Conservation (phyloP, 2,329 filamentous ascomycete genomes). For the Colletotrichum camelliae region DNA sequence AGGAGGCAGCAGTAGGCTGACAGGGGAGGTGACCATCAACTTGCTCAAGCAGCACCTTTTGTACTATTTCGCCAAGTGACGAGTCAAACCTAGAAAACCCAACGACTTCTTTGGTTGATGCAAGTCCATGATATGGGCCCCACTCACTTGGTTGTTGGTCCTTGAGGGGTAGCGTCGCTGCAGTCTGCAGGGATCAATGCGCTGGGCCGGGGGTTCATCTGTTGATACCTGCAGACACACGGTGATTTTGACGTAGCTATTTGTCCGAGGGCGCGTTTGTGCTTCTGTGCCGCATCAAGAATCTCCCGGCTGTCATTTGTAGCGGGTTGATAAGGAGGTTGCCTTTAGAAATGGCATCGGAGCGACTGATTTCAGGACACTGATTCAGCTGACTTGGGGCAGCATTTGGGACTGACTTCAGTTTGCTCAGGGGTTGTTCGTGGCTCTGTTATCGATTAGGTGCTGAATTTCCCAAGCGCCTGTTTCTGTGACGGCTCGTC, state of each 20-base stretch:
- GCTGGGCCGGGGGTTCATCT: not conserved
- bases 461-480: not conserved
- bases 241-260: not conserved
- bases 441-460: not conserved
- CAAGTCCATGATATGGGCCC: not conserved
- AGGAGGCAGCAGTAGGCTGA: not conserved
- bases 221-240: not conserved
- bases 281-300: not conserved
- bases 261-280: not conserved
- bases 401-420: not conserved
- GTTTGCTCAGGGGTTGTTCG: not conserved
- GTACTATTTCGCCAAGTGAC: not conserved
- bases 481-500: not conserved
- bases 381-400: not conserved
- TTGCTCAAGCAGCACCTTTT: not conserved
- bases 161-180: not conserved
- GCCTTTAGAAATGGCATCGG: not conserved
- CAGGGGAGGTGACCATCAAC: rapidly evolving
- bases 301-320: not conserved
- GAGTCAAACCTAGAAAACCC: not conserved
- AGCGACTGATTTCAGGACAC: not conserved
- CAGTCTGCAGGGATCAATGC: not conserved
- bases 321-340: not conserved
- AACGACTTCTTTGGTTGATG: not conserved
- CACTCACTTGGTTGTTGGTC: not conserved